A percentile compares a stretch with the other conserved stretches of the same genome.
Conservation (phyloP, 805 yeast genomes). For the Sungouiella blattae region DNA sequence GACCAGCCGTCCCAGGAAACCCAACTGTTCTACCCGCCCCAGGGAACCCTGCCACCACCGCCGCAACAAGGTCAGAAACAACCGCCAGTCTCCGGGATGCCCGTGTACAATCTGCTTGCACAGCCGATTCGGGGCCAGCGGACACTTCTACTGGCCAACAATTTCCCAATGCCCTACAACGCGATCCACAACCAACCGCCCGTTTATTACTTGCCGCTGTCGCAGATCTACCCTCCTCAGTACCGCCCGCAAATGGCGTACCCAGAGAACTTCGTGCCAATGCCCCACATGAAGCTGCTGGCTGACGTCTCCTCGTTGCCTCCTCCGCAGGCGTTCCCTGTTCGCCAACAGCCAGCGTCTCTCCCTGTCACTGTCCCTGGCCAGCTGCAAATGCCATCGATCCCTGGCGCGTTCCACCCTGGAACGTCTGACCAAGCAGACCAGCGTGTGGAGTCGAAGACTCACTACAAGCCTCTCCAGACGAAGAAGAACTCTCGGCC, state of each 20-base stretch:
- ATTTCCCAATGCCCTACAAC: neutral
- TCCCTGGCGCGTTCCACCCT: neutral
- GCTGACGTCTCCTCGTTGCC: constrained; percentile 1
- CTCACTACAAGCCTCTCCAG: constrained; percentile 31
- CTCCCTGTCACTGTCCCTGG: constrained; percentile 1
- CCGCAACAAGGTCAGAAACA: too few species aligned
- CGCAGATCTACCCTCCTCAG: neutral
- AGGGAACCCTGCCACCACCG: too few species aligned
- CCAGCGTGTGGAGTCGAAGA: neutral
- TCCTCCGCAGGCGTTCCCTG: constrained; percentile 2
- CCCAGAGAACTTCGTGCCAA: neutral
- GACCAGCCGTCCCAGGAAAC: neutral
- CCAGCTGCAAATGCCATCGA: too few species aligned
- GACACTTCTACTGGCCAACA: too few species aligned
- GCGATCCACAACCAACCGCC: neutral
- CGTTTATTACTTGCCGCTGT: neutral
- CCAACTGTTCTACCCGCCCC: neutral
- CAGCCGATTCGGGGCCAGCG: too few species aligned
- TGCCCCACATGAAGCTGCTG: neutral
- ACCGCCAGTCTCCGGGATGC: too few species aligned
- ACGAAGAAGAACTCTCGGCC: constrained; percentile 37
- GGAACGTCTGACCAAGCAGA: too few species aligned
- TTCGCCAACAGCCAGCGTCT: constrained; percentile 3
- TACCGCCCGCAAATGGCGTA: too few species aligned
- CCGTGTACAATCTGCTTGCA: neutral